Percentiles rank a stretch among this genome's conserved stretches.
These are phyloP conservation scores for Mariannaea sp. DNA, from an alignment of 2,329 filamentous ascomycete species.

Conservation along the genomic window DNA sequence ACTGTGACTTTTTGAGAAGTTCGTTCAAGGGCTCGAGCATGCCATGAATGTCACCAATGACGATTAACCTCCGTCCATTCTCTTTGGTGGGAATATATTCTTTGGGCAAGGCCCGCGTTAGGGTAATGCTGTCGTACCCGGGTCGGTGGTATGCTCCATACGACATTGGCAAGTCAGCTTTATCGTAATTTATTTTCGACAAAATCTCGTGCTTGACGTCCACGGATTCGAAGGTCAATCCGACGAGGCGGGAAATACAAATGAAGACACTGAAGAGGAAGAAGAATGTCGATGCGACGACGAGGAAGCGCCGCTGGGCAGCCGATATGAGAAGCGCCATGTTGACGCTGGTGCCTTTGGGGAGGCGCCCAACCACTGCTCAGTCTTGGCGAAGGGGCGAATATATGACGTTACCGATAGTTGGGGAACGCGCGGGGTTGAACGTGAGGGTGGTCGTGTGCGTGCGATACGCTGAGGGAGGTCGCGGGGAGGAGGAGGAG, in stretches of 20 bases:
- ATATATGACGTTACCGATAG: neutral
- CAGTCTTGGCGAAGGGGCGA: neutral
- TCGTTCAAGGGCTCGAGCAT: slow-evolving; percentile 70
- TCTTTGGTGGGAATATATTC: slow-evolving; percentile 41
- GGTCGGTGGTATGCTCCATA: slow-evolving; percentile 49
- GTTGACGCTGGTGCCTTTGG: slow-evolving; percentile 8
- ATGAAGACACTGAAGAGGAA: slow-evolving; percentile 43
- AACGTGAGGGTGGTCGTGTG: neutral
- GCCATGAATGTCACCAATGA: slow-evolving; percentile 93
- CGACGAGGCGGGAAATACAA: slow-evolving; percentile 42
- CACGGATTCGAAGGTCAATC: slow-evolving; percentile 27
- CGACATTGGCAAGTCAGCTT: slow-evolving; percentile 45
- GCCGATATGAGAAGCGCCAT: slow-evolving; percentile 34
- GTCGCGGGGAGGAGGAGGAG: slow-evolving; percentile 2
- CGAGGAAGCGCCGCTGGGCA: slow-evolving; percentile 39
- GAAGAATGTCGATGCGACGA: slow-evolving; percentile 41
- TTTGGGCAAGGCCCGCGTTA: slow-evolving; percentile 40
- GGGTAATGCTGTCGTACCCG: slow-evolving; percentile 40
- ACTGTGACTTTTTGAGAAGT: slow-evolving; percentile 70
- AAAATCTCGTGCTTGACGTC: slow-evolving; percentile 10
- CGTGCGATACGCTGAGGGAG: slow-evolving; percentile 11
- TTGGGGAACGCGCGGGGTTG: neutral
- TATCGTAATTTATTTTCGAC: slow-evolving; percentile 26
- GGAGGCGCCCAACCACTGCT: slow-evolving; percentile 6
- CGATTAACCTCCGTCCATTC: slow-evolving; percentile 66